Evolutionary conservation across 192 early-diverging fungal species (phyloP).

Genomic region (Helicostylum pulchrum): DNA sequence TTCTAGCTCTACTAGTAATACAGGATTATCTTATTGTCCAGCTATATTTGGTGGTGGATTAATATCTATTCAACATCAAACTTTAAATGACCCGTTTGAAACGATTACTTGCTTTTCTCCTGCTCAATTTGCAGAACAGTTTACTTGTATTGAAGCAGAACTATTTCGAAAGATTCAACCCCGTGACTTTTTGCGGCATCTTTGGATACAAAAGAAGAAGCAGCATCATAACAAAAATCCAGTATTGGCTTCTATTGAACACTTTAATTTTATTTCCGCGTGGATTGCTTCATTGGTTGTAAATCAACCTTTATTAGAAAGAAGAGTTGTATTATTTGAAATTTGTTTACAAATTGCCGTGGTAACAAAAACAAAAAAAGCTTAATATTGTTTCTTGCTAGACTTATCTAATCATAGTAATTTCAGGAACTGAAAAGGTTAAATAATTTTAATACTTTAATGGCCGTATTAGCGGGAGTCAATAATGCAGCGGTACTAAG

Average conservation of each 20-base stretch:
- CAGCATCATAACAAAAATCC: slow-evolving; percentile 12
- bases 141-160: slow-evolving; percentile 61
- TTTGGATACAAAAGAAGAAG: slow-evolving; percentile 7
- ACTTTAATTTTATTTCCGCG: slow-evolving; percentile 70
- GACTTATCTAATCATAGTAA: not conserved
- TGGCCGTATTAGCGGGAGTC: slow-evolving; percentile 72
- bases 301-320: slow-evolving; percentile 55
- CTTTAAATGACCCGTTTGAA: too few relatives aligned
- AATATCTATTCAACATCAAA: not conserved
- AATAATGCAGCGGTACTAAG: slow-evolving; percentile 61
- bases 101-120: slow-evolving; percentile 32
- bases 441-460: slow-evolving; percentile 76
- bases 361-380: too few relatives aligned
- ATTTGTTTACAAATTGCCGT: slow-evolving; percentile 70
- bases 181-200: slow-evolving; percentile 14
- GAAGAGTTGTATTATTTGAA: slow-evolving; percentile 59
- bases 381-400: too few relatives aligned
- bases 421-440: slow-evolving; percentile 52
- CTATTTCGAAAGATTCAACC: slow-evolving; percentile 56
- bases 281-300: slow-evolving; percentile 73
- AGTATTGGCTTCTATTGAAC: slow-evolving; percentile 58
- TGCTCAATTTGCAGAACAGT: slow-evolving; percentile 60
- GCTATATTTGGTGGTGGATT: slow-evolving; percentile 43
- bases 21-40: not conserved
- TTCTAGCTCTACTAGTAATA: not conserved